Evolutionary conservation across 345 rosid genomes (phyloP).

Genomic region (Gossypium turneri): DNA sequence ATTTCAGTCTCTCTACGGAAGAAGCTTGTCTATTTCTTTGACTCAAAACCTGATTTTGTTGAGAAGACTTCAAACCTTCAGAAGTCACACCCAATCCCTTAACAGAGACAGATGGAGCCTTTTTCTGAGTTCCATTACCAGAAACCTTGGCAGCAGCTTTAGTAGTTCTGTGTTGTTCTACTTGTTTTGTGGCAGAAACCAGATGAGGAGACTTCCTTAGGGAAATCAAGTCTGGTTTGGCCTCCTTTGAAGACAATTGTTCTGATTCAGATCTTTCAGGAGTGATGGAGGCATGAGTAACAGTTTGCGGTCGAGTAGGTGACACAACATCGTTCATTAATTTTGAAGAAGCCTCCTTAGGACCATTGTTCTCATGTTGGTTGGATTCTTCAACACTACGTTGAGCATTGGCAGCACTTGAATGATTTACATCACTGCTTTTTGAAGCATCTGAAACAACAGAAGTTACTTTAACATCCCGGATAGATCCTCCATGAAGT

Average conservation of each 20-base stretch:
- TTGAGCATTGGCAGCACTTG: conserved; percentile 26
- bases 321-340: conserved; percentile 31
- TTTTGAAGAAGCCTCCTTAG: conserved; percentile 31
- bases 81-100: conserved; percentile 36
- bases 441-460: conserved; percentile 33
- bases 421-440: conserved; percentile 27
- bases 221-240: conserved; percentile 36
- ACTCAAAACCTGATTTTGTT: conserved; percentile 39
- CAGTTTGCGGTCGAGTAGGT: conserved; percentile 22
- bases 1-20: conserved; percentile 50
- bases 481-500: conserved; percentile 54
- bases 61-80: conserved; percentile 39
- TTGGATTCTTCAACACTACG: conserved; percentile 31
- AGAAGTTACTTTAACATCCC: conserved; percentile 30
- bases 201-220: conserved; percentile 51
- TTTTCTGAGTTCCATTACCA: conserved; percentile 35
- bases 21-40: conserved; percentile 45
- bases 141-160: conserved; percentile 44
- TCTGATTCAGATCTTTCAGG: conserved; percentile 40
- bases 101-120: conserved; percentile 36
- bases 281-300: conserved; percentile 26
- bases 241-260: conserved; percentile 32
- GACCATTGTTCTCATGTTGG: conserved; percentile 27
- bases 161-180: conserved; percentile 40
- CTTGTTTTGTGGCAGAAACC: conserved; percentile 29